Conservation (phyloP, 2,329 filamentous ascomycete genomes). For the Exophiala calicioides region DNA sequence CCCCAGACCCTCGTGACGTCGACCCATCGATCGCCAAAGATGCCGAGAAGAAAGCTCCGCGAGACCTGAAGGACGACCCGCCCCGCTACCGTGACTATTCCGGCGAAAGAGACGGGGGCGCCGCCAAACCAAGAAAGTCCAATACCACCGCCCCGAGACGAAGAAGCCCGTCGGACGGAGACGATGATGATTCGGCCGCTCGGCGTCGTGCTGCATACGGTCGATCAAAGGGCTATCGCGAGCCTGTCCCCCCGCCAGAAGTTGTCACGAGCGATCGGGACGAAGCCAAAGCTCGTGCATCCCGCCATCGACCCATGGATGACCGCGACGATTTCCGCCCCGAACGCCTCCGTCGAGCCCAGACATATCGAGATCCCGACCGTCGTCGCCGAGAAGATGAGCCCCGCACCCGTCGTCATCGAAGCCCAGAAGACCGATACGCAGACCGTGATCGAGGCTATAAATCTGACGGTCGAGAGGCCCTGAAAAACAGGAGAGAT, state of each 20-base stretch:
- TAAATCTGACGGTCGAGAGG: slow-evolving; percentile 22
- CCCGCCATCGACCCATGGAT: slow-evolving; percentile 13
- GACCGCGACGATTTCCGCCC: slow-evolving; percentile 21
- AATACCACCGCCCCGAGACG: slow-evolving; percentile 22
- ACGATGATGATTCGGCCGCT: slow-evolving; percentile 15
- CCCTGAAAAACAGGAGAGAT: slow-evolving; percentile 14
- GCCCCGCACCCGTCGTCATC: slow-evolving; percentile 17
- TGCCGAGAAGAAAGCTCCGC: slow-evolving; percentile 13
- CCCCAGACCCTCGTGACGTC: slow-evolving; percentile 20
- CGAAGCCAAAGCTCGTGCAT: slow-evolving; percentile 3
- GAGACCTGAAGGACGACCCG: slow-evolving; percentile 15
- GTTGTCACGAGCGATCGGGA: slow-evolving; percentile 8
- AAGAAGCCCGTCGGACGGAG: slow-evolving; percentile 16
- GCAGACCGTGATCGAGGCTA: slow-evolving; percentile 24
- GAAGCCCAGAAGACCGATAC: slow-evolving; percentile 24
- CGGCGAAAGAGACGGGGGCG: slow-evolving; percentile 10
- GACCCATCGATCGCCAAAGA: slow-evolving; percentile 19
- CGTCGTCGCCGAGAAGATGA: slow-evolving; percentile 20
- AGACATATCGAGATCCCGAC: slow-evolving; percentile 21
- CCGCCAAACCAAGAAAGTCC: slow-evolving; percentile 13
- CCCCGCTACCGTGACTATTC: slow-evolving; percentile 17
- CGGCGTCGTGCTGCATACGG: slow-evolving; percentile 15
- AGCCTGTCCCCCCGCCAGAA: slow-evolving; percentile 16
- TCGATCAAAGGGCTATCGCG: slow-evolving; percentile 23
- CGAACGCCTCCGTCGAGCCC: slow-evolving; percentile 18